Evolutionary conservation across 2,329 filamentous ascomycete species (phyloP).

Genomic region (Claviceps sorghi): DNA sequence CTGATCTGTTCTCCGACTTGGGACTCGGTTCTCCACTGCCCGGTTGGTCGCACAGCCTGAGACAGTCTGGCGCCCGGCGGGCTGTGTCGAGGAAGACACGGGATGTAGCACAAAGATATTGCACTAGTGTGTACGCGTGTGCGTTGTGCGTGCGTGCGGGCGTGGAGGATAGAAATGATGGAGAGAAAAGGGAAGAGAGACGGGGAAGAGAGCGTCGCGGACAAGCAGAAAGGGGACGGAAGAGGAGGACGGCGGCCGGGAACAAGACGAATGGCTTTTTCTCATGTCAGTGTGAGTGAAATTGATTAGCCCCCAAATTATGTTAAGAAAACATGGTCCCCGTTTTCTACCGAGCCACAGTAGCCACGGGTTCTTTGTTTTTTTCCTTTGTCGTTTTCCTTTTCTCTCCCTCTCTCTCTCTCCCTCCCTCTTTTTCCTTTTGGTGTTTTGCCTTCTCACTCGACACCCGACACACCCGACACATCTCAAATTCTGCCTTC

Average conservation of each 20-base stretch:
- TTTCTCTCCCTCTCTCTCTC: too few relatives aligned
- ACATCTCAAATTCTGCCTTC: not conserved
- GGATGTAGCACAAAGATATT: not conserved
- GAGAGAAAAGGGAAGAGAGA: not conserved
- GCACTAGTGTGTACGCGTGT: not conserved
- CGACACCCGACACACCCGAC: not conserved
- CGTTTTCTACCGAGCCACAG: not conserved
- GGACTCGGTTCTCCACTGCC: not conserved
- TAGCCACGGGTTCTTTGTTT: not conserved
- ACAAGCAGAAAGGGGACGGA: not conserved
- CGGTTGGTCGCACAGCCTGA: conserved; percentile 1
- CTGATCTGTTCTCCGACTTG: not conserved
- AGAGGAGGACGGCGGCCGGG: not conserved
- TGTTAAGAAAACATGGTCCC: not conserved
- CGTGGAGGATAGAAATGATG: not conserved
- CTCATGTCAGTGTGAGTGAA: not conserved
- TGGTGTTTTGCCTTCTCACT: not conserved
- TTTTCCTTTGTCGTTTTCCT: not conserved
- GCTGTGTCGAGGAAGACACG: conserved; percentile 1
- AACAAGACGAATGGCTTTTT: not conserved
- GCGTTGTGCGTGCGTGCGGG: not conserved
- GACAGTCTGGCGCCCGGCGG: not conserved
- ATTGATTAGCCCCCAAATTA: not conserved
- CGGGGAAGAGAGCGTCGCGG: not conserved
- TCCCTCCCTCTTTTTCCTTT: not conserved